Percentiles rank a stretch among this genome's conserved stretches.
Evolutionary conservation across 441 rosid genomes (phyloP).

Genomic region (Brassica balearica): DNA sequence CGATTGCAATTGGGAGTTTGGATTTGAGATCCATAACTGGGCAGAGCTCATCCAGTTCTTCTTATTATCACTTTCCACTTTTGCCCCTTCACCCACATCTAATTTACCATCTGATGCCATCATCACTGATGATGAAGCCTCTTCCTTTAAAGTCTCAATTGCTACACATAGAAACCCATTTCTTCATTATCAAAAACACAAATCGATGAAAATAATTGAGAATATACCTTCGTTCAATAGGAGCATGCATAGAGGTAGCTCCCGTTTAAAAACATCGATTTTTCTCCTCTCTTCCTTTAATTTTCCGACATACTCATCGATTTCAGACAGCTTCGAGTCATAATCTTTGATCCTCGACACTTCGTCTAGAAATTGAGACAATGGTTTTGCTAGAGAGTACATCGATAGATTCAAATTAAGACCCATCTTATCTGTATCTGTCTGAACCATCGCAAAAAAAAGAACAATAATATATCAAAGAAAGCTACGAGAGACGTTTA

Average conservation of each 20-base stretch:
- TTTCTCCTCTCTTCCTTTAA: conserved; percentile 63
- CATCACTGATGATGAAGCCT: conserved; percentile 29
- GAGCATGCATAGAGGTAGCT: conserved; percentile 68
- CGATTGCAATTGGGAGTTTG: conserved; percentile 36
- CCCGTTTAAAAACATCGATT: conserved; percentile 64
- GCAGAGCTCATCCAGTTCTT: conserved; percentile 63
- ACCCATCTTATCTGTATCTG: conserved; percentile 48
- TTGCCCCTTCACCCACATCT: conserved; percentile 43
- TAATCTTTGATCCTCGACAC: conserved; percentile 44
- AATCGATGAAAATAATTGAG: background rate
- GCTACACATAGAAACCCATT: conserved; percentile 40
- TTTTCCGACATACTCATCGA: conserved; percentile 49
- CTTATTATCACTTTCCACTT: conserved; percentile 43
- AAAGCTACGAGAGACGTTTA: conserved; percentile 23
- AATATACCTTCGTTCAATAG: conserved; percentile 49
- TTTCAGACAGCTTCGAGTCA: conserved; percentile 42
- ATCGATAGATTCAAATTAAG: conserved; percentile 55
- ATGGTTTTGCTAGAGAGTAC: conserved; percentile 46
- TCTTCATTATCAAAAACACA: background rate
- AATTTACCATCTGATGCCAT: conserved; percentile 42
- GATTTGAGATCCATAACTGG: conserved; percentile 52
- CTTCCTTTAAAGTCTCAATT: conserved; percentile 55
- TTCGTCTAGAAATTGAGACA: conserved; percentile 49
- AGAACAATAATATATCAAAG: conserved; percentile 41
- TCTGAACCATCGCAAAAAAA: conserved; percentile 36